Evolutionary conservation across 2,329 filamentous ascomycete genomes (phyloP).

Genomic region (Aschersonia sp.): DNA sequence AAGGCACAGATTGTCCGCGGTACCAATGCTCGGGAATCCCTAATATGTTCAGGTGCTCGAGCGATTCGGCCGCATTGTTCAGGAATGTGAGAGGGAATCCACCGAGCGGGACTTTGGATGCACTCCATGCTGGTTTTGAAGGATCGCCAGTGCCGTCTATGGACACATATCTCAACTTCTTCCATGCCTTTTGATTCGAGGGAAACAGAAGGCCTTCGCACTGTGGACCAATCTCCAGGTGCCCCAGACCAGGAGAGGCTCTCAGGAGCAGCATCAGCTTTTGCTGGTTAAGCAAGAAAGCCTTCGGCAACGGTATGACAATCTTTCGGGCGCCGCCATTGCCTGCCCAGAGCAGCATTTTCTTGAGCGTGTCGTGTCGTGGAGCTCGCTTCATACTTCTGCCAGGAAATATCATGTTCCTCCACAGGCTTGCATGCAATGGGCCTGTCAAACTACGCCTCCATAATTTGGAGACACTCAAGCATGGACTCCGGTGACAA

Average conservation of each 20-base stretch:
- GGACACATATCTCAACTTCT: slow-evolving; percentile 4
- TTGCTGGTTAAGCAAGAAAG: slow-evolving; percentile 14
- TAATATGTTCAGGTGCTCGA: slow-evolving; percentile 10
- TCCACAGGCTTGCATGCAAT: slow-evolving; percentile 17
- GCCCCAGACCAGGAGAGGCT: slow-evolving; percentile 12
- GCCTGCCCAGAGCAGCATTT: slow-evolving; percentile 16
- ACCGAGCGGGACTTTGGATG: slow-evolving; percentile 2
- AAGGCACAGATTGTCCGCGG: slow-evolving; percentile 3
- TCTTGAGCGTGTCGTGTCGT: slow-evolving; percentile 10
- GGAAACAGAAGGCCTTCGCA: slow-evolving; percentile 2
- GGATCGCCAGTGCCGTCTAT: slow-evolving; percentile 4
- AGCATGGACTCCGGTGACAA: slow-evolving; percentile 11
- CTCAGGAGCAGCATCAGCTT: slow-evolving; percentile 14
- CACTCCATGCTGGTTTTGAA: slow-evolving; percentile 3
- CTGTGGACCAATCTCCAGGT: slow-evolving; percentile 11
- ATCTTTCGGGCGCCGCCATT: slow-evolving; percentile 14
- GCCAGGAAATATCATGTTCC: slow-evolving; percentile 13
- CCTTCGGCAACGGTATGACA: slow-evolving; percentile 10
- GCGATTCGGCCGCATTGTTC: slow-evolving; percentile 5
- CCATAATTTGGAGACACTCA: slow-evolving; percentile 19
- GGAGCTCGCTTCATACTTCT: slow-evolving; percentile 9
- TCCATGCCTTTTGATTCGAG: slow-evolving; percentile 2
- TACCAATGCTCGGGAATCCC: slow-evolving; percentile 9
- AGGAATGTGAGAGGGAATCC: slow-evolving; percentile 6
- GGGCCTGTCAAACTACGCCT: slow-evolving; percentile 13